A percentile compares a stretch with the other conserved stretches of the same genome.
Conservation (phyloP, 768 basidiomycete species). For the Arthromyces matolae region DNA sequence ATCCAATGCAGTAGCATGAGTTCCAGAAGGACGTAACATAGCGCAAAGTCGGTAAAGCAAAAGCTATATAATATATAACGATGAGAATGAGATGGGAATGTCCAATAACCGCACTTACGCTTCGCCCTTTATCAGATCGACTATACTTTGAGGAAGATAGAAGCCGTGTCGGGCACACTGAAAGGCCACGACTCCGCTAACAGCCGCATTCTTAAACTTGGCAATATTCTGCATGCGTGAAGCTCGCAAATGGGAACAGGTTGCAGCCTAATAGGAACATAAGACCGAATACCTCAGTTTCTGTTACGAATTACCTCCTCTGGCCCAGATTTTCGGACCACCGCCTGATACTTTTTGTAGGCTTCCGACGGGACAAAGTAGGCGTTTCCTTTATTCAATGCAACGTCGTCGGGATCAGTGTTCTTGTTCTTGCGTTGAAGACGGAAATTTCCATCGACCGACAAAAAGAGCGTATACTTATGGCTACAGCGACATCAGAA, state of each 20-base stretch:
- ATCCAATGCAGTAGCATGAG: conserved; percentile 14
- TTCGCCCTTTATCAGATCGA: conserved; percentile 27
- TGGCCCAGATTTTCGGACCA: conserved; percentile 2
- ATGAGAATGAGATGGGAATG: not conserved
- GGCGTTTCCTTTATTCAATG: conserved; percentile 23
- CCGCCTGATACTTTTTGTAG: conserved; percentile 15
- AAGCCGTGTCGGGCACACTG: conserved; percentile 29
- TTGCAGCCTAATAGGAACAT: conserved; percentile 14
- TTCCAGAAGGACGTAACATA: conserved; percentile 13
- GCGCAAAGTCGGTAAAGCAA: conserved; percentile 21
- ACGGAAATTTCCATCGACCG: too few relatives aligned
- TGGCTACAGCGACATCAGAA: not conserved
- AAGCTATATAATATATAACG: conserved; percentile 11
- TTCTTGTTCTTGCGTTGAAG: conserved; percentile 22
- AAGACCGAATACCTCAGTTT: not conserved
- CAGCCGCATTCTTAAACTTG: conserved; percentile 24
- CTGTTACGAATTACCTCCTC: not conserved
- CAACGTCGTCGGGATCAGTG: conserved; percentile 25
- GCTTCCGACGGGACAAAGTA: conserved; percentile 19
- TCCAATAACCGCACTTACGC: conserved; percentile 14
- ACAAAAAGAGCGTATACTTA: conserved; percentile 20
- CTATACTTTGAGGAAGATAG: conserved; percentile 19
- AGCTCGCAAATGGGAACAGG: conserved; percentile 25
- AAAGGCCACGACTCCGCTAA: too few relatives aligned
- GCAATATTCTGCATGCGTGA: conserved; percentile 22